These are phyloP conservation scores for Ceriops tagal DNA, from an alignment of 345 rosid genomes.

Conservation along the genomic window DNA sequence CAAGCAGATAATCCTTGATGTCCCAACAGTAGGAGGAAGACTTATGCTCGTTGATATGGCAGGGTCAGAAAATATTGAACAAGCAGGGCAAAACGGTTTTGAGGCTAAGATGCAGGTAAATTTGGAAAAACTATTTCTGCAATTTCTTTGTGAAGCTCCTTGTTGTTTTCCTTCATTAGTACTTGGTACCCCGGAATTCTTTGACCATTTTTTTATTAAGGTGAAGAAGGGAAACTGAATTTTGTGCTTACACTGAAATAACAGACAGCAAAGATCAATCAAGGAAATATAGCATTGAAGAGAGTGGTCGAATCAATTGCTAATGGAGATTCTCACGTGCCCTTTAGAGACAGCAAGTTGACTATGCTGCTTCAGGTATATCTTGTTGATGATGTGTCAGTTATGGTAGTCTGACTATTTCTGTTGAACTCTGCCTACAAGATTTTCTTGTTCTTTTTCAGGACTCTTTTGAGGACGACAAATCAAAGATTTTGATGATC, in stretches of 20 bases:
- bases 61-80: constrained; percentile 96
- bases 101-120: constrained; percentile 98
- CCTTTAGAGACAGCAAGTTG: constrained; percentile 94
- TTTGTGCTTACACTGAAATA: constrained; percentile 19
- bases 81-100: constrained; percentile 87
- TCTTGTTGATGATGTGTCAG: background rate
- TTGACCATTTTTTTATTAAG: background rate
- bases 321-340: constrained; percentile 97
- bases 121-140: background rate
- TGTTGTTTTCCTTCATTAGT: no score
- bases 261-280: constrained; percentile 96
- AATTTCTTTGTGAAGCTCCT: background rate
- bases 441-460: constrained; percentile 19
- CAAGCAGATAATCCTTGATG: constrained; percentile 82
- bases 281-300: constrained; percentile 88
- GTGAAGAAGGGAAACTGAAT: background rate
- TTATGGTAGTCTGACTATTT: background rate
- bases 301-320: constrained; percentile 98
- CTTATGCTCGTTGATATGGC: constrained; percentile 99
- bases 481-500: constrained; percentile 89
- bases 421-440: background rate
- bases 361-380: constrained; percentile 92
- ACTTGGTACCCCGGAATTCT: no score
- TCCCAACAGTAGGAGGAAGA: constrained; percentile 93
- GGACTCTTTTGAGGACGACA: constrained; percentile 99